A percentile compares a stretch with the other conserved stretches of the same genome.
phyloP scores from a whole-genome alignment of 192 early-diverging fungal genomes.

The Coemansia reversa region DNA sequence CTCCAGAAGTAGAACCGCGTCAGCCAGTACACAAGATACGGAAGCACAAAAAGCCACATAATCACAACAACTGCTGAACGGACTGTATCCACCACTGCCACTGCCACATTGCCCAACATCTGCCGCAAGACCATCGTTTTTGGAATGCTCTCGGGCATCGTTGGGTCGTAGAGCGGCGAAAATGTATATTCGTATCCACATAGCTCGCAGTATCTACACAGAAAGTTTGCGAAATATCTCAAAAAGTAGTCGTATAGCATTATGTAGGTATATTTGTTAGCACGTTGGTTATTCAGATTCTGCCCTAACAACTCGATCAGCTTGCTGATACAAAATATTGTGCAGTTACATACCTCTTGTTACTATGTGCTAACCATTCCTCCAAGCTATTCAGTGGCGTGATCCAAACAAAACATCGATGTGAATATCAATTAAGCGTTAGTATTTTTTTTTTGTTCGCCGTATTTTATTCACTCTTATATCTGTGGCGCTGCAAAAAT shows the following conservation, averaged over 20 bases:
- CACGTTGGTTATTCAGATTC: not conserved
- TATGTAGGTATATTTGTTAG: not conserved
- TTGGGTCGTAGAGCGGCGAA: slow-evolving; percentile 72
- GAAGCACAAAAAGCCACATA: slow-evolving; percentile 81
- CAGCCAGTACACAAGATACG: slow-evolving; percentile 79
- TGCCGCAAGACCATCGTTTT: slow-evolving; percentile 58
- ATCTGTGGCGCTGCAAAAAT: not conserved
- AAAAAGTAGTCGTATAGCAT: slow-evolving; percentile 15
- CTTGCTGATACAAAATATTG: not conserved
- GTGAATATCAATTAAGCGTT: slow-evolving; percentile 1
- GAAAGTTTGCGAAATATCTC: not conserved
- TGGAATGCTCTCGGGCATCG: slow-evolving; percentile 72
- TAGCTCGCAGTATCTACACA: slow-evolving; percentile 70
- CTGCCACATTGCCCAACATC: slow-evolving; percentile 52
- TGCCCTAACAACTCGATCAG: not conserved
- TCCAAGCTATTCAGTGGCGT: slow-evolving; percentile 45
- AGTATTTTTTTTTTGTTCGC: not conserved
- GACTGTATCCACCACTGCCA: slow-evolving; percentile 42
- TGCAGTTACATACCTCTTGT: slow-evolving; percentile 50
- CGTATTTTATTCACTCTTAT: not conserved
- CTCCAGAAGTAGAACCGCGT: slow-evolving; percentile 85
- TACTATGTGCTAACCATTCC: slow-evolving; percentile 81
- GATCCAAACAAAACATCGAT: slow-evolving; percentile 25
- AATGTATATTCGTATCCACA: slow-evolving; percentile 86
- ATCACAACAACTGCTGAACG: slow-evolving; percentile 64